Evolutionary conservation across 371 early-diverging fungal species (phyloP), one percentile per base, ranked within the genome.

Genomic region (Sanchytrium tribonematis): DNA sequence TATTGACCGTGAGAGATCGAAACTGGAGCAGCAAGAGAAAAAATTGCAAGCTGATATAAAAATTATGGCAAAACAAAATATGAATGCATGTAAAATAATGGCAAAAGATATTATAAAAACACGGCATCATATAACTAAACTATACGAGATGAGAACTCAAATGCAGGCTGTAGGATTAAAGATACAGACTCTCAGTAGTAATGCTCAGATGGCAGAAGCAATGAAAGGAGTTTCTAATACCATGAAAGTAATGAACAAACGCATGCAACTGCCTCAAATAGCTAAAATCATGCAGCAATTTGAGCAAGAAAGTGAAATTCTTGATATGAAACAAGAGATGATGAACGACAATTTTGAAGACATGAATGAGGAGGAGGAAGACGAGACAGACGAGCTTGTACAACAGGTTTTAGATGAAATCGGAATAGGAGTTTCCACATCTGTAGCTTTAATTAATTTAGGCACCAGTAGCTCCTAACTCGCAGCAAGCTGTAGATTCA

Each of bases 321-420:
- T 97, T 94, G 93, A 97, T 74, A 93, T 97, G 93, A 94, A 94
- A 79, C 91, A 91, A 70, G 93, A 92, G 73, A 87, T 96, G 89
- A 91, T 96, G 91, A 86, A 86, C 66, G 97, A 97, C 73, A 89
- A 89, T 22, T 90, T 97, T 69, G 94, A 97, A 71, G 93, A 91
- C 74, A 88, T 84, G 29, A 86, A 95, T 83, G 93, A 89, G 31
- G 93, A 89, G 70, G 92, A 89, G 30, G 69, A 30, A n/a, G 69
- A 66, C 27, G 89, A 88, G 66, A 89, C 88, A 31, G 95, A 93
- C 74, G 85, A 86, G 68, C 89, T 95, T 72, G 90, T 95, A 1
- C 86, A 85, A 74, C 87, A 91, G 74, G 90, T 94, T 0, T 74
- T 93, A 68, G 97, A 97, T 76, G 95, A 97, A 75, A 92, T 94